A percentile compares a stretch with the other conserved stretches of the same genome.
These are phyloP conservation scores for Verticillium zaregamsianum DNA, from an alignment of 2,329 filamentous ascomycete genomes.

Conservation along the genomic window DNA sequence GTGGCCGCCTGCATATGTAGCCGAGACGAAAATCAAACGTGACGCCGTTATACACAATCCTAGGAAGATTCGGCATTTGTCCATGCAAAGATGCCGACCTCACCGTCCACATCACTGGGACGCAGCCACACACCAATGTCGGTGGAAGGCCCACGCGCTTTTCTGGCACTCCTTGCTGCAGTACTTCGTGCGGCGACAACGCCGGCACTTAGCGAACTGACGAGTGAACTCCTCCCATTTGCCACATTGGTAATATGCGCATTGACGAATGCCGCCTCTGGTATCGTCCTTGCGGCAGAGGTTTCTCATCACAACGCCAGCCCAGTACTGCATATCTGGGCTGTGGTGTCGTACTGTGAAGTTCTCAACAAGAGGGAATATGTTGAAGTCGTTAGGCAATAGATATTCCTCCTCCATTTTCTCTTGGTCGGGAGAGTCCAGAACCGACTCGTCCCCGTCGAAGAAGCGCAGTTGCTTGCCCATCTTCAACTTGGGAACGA, in stretches of 20 bases:
- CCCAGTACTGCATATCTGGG: slow-evolving; percentile 99
- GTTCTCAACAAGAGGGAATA: slow-evolving; percentile 96
- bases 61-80: slow-evolving; percentile 20
- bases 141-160: slow-evolving; percentile 96
- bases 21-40: neutral
- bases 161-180: slow-evolving; percentile 99
- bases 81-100: neutral
- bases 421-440: slow-evolving; percentile 45
- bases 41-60: slow-evolving; percentile 5
- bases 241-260: slow-evolving; percentile 95
- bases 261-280: slow-evolving; percentile 89
- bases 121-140: slow-evolving; percentile 92
- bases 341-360: slow-evolving; percentile 95
- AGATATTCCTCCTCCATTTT: slow-evolving; percentile 83
- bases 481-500: slow-evolving; percentile 89
- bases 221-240: slow-evolving; percentile 97
- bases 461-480: slow-evolving; percentile 77
- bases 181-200: slow-evolving; percentile 95
- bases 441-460: slow-evolving; percentile 59
- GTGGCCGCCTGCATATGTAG: slow-evolving; percentile 20
- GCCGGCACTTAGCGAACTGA: slow-evolving; percentile 96
- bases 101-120: slow-evolving; percentile 36
- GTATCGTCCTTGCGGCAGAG: slow-evolving; percentile 97
- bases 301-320: slow-evolving; percentile 97
- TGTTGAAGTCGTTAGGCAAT: slow-evolving; percentile 92